phyloP scores from a whole-genome alignment of 1,139 yeast species.

The Kodamaea fungicola region DNA sequence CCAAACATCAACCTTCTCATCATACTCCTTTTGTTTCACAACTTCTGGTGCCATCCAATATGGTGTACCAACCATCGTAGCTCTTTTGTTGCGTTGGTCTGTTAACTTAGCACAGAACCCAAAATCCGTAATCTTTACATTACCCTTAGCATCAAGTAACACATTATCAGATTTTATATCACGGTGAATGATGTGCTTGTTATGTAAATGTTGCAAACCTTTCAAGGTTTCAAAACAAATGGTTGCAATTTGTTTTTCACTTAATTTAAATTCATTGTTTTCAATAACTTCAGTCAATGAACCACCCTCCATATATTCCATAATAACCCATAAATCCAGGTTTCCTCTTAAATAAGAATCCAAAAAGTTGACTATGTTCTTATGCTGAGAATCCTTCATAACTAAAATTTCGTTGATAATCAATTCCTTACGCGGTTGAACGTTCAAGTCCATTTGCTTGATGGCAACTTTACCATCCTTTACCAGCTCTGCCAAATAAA shows the following conservation, averaged over 20 bases:
- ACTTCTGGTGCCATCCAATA: conserved; percentile 99
- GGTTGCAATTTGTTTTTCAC: conserved; percentile 80
- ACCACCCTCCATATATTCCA: conserved; percentile 45
- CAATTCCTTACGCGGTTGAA: conserved; percentile 91
- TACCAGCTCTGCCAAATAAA: conserved; percentile 74
- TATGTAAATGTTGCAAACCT: conserved; percentile 88
- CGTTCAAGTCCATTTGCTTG: conserved; percentile 90
- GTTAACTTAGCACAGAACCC: conserved; percentile 97
- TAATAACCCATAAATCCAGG: conserved; percentile 32
- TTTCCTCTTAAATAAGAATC: conserved; percentile 43
- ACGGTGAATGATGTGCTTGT: conserved; percentile 89
- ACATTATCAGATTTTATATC: conserved; percentile 96
- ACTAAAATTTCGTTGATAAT: conserved; percentile 58
- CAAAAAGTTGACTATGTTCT: conserved; percentile 45
- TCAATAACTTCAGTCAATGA: conserved; percentile 86
- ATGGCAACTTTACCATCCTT: conserved; percentile 64
- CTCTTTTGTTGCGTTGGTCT: conserved; percentile 87
- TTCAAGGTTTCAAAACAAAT: conserved; percentile 89
- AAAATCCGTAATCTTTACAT: conserved; percentile 94
- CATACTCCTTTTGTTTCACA: conserved; percentile 93
- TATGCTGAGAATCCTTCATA: conserved; percentile 48
- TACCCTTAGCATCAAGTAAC: conserved; percentile 77
- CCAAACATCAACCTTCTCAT: conserved; percentile 97
- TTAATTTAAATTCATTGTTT: conserved; percentile 60
- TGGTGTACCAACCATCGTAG: conserved; percentile 99